Conservation (phyloP, 2,329 filamentous ascomycete species). For the Orbilia blumenaviensis region DNA sequence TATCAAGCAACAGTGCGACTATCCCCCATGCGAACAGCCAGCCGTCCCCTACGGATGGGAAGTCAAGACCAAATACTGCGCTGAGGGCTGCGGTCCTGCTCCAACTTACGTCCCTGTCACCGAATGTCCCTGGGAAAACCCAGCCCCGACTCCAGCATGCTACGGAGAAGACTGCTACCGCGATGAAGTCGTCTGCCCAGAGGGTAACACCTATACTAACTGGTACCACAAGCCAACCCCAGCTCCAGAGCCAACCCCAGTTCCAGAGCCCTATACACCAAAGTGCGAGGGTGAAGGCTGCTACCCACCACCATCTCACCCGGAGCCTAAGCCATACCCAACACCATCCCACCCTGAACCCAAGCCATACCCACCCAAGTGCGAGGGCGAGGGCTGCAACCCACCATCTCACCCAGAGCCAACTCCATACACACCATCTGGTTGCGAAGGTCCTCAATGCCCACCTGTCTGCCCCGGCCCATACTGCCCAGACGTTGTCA, state of each 20-base stretch:
- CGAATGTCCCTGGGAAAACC: conserved; percentile 62
- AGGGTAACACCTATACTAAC: conserved; percentile 34
- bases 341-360: background rate
- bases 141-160: conserved; percentile 60
- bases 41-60: conserved; percentile 42
- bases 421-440: background rate
- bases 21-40: conserved; percentile 26
- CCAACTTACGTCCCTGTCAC: conserved; percentile 62
- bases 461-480: conserved; percentile 5
- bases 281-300: background rate
- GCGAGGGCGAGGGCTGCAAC: too few species aligned
- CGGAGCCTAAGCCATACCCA: background rate
- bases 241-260: background rate
- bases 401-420: background rate
- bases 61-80: conserved; percentile 45
- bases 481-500: conserved; percentile 35
- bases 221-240: conserved; percentile 21
- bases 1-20: conserved; percentile 42
- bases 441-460: conserved; percentile 15
- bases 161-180: conserved; percentile 25
- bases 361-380: background rate
- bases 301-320: background rate
- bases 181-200: conserved; percentile 37
- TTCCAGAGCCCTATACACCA: background rate
- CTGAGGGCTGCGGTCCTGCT: conserved; percentile 54